phyloP scores from a whole-genome alignment of 2,329 filamentous ascomycete genomes.

The Herpomyces periplanetae region DNA sequence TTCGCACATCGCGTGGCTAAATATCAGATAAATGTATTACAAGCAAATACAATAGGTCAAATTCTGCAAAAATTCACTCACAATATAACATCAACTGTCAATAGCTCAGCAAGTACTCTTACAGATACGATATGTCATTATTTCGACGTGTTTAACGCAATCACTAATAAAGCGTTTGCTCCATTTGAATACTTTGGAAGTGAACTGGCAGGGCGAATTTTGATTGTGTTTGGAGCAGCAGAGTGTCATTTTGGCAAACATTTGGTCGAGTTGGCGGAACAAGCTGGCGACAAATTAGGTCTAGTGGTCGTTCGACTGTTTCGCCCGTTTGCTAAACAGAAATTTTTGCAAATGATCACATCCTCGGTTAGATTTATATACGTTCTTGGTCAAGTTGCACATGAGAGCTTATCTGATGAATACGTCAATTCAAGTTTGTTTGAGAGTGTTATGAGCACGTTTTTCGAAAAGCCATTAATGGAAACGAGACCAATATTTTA shows the following conservation, averaged over 20 bases:
- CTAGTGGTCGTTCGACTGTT: conserved; percentile 74
- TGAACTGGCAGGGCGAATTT: conserved; percentile 30
- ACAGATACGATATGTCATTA: conserved; percentile 29
- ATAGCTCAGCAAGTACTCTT: conserved; percentile 23
- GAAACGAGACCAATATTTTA: no score
- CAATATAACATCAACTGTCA: conserved; percentile 19
- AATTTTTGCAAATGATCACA: conserved; percentile 48
- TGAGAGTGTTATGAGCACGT: no score
- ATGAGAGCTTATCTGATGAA: no score
- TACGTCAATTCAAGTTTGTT: no score
- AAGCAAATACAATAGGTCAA: no score
- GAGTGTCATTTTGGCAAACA: conserved; percentile 58
- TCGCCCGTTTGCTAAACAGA: conserved; percentile 73
- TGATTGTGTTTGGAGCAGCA: conserved; percentile 69
- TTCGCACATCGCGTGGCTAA: conserved; percentile 49
- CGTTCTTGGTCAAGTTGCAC: conserved; percentile 55
- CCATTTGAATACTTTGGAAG: conserved; percentile 85
- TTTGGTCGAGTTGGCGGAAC: conserved; percentile 28
- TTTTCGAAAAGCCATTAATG: no score
- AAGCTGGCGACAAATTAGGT: conserved; percentile 35
- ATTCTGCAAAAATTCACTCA: conserved; percentile 28
- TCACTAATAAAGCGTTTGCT: conserved; percentile 73
- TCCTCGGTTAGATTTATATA: conserved; percentile 31
- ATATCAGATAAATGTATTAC: conserved; percentile 40
- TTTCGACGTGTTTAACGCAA: conserved; percentile 24